Conservation (phyloP, 2,329 filamentous ascomycete species). For the Akanthomyces dipterigenus region DNA sequence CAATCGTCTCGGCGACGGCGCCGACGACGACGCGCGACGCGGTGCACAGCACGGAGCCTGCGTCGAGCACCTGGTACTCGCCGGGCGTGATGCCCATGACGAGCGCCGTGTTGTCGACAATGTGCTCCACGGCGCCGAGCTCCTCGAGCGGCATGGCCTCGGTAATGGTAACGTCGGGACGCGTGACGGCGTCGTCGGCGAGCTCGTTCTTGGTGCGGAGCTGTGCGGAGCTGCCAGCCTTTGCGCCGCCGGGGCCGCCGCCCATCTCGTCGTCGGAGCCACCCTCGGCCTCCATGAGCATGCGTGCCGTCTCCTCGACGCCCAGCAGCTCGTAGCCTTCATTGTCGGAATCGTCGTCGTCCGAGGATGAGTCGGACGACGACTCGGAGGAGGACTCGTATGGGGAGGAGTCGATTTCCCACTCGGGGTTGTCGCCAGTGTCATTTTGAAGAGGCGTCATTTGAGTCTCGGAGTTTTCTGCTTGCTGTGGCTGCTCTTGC, state of each 20-base stretch:
- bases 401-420: conserved; percentile 75
- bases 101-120: conserved; percentile 72
- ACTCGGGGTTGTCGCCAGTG: conserved; percentile 58
- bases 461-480: not conserved
- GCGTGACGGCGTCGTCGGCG: conserved; percentile 55
- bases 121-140: conserved; percentile 67
- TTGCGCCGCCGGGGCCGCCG: conserved; percentile 36
- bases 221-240: conserved; percentile 34
- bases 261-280: conserved; percentile 73
- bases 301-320: conserved; percentile 73
- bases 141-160: conserved; percentile 69
- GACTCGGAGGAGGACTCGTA: conserved; percentile 62
- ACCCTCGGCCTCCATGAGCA: conserved; percentile 77
- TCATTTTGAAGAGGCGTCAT: conserved; percentile 23
- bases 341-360: conserved; percentile 50
- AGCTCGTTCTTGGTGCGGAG: conserved; percentile 80
- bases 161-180: conserved; percentile 73
- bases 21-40: conserved; percentile 71
- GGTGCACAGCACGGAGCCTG: conserved; percentile 75
- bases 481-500: not conserved
- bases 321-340: conserved; percentile 68
- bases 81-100: conserved; percentile 73
- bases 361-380: conserved; percentile 60
- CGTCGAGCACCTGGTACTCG: conserved; percentile 78
- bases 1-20: conserved; percentile 76